phyloP scores from a whole-genome alignment of 164 flowering plant genomes.

The Chimonanthus praecox region DNA sequence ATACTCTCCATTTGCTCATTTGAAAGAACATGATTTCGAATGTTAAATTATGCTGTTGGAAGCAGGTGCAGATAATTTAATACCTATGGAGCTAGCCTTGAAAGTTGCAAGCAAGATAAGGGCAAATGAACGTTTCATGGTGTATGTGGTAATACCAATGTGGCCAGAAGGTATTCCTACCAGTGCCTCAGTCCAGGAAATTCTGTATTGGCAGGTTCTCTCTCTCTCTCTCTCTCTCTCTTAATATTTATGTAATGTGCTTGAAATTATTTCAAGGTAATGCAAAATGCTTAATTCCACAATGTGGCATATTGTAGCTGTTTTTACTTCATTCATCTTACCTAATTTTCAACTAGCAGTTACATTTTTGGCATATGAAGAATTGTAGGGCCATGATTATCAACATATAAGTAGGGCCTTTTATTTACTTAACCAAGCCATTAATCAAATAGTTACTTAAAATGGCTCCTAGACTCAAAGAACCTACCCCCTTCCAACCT shows the following conservation, averaged over 20 bases:
- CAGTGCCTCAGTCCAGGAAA: slow-evolving; percentile 65
- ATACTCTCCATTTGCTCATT: not conserved
- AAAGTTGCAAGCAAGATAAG: slow-evolving; percentile 70
- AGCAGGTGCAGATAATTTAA: slow-evolving; percentile 70
- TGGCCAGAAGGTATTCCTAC: slow-evolving; percentile 82
- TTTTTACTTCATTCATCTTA: not conserved
- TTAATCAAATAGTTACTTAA: too few species aligned
- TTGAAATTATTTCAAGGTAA: not conserved
- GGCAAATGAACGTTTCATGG: slow-evolving; percentile 60
- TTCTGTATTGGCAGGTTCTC: slow-evolving; percentile 79
- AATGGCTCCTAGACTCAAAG: too few species aligned
- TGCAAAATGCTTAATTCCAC: not conserved
- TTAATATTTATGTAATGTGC: not conserved
- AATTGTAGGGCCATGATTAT: too few species aligned
- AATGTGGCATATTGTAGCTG: not conserved
- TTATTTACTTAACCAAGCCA: too few species aligned
- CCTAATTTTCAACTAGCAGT: not conserved
- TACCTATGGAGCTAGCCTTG: slow-evolving; percentile 77
- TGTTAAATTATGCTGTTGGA: slow-evolving; percentile 1
- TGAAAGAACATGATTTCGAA: not conserved
- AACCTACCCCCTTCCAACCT: too few species aligned
- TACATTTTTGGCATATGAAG: too few species aligned
- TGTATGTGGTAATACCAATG: slow-evolving; percentile 68
- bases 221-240: not conserved
- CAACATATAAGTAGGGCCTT: too few species aligned